Evolutionary conservation across 768 basidiomycete species (phyloP).

Genomic region (Tricholoma flavovirens): DNA sequence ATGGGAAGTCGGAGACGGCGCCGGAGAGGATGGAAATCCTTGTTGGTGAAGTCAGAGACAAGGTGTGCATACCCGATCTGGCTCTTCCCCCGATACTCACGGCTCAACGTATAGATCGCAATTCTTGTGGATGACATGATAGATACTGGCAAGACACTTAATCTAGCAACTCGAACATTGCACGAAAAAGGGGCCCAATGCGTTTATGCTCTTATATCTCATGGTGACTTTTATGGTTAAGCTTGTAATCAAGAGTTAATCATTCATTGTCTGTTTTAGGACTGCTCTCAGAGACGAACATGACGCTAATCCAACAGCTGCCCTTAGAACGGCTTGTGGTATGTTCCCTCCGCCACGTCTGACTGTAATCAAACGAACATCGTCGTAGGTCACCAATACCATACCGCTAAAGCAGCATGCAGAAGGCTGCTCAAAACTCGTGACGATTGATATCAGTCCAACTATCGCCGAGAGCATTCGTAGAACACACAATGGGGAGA

Average conservation of each 20-base stretch:
- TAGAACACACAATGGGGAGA: conserved; percentile 90
- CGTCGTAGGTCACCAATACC: conserved; percentile 85
- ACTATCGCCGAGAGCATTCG: conserved; percentile 96
- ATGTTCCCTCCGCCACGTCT: conserved; percentile 22
- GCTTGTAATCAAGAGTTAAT: conserved; percentile 9
- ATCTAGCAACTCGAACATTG: conserved; percentile 79
- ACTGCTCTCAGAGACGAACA: conserved; percentile 70
- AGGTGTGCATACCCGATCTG: conserved; percentile 37
- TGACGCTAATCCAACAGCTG: conserved; percentile 60
- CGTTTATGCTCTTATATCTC: conserved; percentile 86
- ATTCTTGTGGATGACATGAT: conserved; percentile 99
- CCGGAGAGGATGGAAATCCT: conserved; percentile 88
- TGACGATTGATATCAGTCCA: conserved; percentile 85
- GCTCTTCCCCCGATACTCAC: neutral
- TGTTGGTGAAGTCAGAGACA: conserved; percentile 91
- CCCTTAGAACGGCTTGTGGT: conserved; percentile 87
- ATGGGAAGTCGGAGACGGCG: conserved; percentile 55
- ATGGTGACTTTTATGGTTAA: conserved; percentile 51
- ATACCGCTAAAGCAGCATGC: conserved; percentile 78
- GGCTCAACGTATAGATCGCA: conserved; percentile 51
- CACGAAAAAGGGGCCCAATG: conserved; percentile 84
- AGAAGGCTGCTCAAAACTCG: conserved; percentile 62
- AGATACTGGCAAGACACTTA: conserved; percentile 88
- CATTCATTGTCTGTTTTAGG: conserved; percentile 36
- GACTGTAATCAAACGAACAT: conserved; percentile 5